These are phyloP conservation scores for Fusarium tanahbumbuense DNA, from an alignment of 2,329 filamentous ascomycete genomes.

Conservation along the genomic window DNA sequence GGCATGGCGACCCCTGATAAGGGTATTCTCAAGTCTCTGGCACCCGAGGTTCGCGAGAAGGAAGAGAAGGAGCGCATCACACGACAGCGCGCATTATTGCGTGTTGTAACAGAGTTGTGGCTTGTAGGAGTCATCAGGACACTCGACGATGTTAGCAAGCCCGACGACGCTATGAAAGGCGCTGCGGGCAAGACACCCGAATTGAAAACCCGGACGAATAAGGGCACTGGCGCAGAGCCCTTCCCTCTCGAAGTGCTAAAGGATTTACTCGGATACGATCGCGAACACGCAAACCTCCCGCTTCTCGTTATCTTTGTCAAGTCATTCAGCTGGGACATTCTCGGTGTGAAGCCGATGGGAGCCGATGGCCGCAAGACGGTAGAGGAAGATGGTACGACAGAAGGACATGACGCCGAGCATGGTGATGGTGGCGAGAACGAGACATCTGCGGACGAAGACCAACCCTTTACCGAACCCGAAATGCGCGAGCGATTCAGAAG, in stretches of 20 bases:
- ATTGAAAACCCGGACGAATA: constrained; percentile 66
- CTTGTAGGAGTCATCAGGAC: constrained; percentile 89
- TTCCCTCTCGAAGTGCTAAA: constrained; percentile 98
- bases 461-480: constrained; percentile 79
- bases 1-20: constrained; percentile 93
- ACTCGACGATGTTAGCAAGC: constrained; percentile 73
- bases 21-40: constrained; percentile 79
- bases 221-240: constrained; percentile 79
- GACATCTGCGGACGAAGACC: constrained; percentile 64
- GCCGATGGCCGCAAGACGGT: constrained; percentile 86
- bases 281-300: constrained; percentile 90
- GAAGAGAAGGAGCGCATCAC: constrained; percentile 94
- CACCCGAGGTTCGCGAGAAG: constrained; percentile 86
- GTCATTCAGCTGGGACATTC: constrained; percentile 93
- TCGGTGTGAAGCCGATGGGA: constrained; percentile 79
- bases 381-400: constrained; percentile 80
- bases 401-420: constrained; percentile 52
- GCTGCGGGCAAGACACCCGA: constrained; percentile 72
- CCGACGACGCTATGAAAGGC: constrained; percentile 72
- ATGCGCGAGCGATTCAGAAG: constrained; percentile 87
- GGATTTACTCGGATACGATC: constrained; percentile 91
- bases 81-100: constrained; percentile 85
- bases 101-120: constrained; percentile 96
- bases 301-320: constrained; percentile 96
- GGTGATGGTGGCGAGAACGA: constrained; percentile 52